Evolutionary conservation across 768 basidiomycete genomes (phyloP).

Genomic region (Suillus paluster): DNA sequence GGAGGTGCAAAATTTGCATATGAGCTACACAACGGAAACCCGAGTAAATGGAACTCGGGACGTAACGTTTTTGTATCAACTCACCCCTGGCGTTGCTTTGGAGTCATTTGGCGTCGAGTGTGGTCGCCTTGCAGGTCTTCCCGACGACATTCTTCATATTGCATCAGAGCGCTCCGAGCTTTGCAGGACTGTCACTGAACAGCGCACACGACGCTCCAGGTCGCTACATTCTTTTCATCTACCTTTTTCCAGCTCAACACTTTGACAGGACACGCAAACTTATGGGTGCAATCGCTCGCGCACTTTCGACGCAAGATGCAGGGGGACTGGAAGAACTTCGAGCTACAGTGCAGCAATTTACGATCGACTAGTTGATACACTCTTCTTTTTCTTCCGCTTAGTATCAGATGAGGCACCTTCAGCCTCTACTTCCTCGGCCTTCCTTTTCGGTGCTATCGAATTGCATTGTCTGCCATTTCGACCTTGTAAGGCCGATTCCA

Average conservation of each 20-base stretch:
- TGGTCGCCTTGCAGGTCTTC: slow-evolving; percentile 84
- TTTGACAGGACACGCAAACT: slow-evolving; percentile 2
- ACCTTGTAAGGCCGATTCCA: slow-evolving; percentile 37
- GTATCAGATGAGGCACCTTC: slow-evolving; percentile 40
- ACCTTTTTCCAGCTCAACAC: neutral
- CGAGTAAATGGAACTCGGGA: slow-evolving; percentile 75
- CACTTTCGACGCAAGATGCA: slow-evolving; percentile 16
- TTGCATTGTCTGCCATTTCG: slow-evolving; percentile 31
- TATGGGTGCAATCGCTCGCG: neutral
- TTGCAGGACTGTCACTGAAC: slow-evolving; percentile 58
- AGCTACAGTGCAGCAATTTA: slow-evolving; percentile 13
- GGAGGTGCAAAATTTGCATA: slow-evolving; percentile 79
- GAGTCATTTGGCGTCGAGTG: slow-evolving; percentile 95
- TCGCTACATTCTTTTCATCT: slow-evolving; percentile 27
- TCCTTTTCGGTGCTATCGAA: slow-evolving; percentile 42
- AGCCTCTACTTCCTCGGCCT: slow-evolving; percentile 36
- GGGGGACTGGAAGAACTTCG: slow-evolving; percentile 26
- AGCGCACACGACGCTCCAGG: slow-evolving; percentile 55
- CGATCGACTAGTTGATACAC: slow-evolving; percentile 21
- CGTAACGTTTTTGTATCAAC: slow-evolving; percentile 85
- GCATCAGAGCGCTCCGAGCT: slow-evolving; percentile 60
- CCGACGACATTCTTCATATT: slow-evolving; percentile 63
- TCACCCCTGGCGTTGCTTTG: slow-evolving; percentile 73
- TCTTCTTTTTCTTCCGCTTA: slow-evolving; percentile 51
- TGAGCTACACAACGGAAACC: slow-evolving; percentile 77